These are phyloP conservation scores for Haematococcus sp. DNA, from an alignment of 139 green algal genomes.

Conservation along the genomic window DNA sequence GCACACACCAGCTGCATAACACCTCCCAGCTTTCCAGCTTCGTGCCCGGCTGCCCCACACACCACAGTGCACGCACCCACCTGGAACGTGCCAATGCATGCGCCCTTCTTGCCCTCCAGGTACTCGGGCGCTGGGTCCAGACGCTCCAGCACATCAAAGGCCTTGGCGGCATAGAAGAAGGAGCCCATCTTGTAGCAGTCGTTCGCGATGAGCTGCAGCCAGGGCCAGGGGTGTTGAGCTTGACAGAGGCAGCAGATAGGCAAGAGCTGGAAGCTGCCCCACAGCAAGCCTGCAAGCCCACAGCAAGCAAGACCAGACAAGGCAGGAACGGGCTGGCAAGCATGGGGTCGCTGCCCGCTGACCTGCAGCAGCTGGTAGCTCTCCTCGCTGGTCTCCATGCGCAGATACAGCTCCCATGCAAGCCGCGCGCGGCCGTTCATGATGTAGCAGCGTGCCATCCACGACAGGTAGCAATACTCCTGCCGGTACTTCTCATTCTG, in stretches of 20 bases:
- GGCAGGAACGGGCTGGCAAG: no score
- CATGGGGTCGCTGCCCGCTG: no score
- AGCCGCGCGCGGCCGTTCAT: constrained; percentile 54
- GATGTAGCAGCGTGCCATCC: constrained; percentile 77
- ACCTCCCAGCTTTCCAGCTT: no score
- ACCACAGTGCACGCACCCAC: constrained; percentile 15
- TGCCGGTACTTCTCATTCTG: constrained; percentile 60
- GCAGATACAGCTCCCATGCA: constrained; percentile 80
- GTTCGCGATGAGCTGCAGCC: constrained; percentile 76
- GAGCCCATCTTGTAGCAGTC: constrained; percentile 81
- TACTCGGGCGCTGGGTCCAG: constrained; percentile 69
- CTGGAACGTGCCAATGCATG: constrained; percentile 71
- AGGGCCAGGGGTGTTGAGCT: no score
- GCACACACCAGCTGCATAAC: no score
- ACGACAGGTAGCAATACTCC: constrained; percentile 61
- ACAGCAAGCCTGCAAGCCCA: no score
- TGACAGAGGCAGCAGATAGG: no score
- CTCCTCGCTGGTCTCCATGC: constrained; percentile 59
- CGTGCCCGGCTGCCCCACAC: no score
- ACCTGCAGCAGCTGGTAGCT: constrained; percentile 61
- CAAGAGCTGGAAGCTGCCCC: no score
- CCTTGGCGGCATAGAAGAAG: constrained; percentile 73
- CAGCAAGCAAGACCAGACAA: no score
- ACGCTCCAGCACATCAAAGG: constrained; percentile 81
- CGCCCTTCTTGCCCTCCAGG: constrained; percentile 78